Base-by-base conservation (phyloP, 306 rosid genomes). In the Styphnolobium japonicum region DNA sequence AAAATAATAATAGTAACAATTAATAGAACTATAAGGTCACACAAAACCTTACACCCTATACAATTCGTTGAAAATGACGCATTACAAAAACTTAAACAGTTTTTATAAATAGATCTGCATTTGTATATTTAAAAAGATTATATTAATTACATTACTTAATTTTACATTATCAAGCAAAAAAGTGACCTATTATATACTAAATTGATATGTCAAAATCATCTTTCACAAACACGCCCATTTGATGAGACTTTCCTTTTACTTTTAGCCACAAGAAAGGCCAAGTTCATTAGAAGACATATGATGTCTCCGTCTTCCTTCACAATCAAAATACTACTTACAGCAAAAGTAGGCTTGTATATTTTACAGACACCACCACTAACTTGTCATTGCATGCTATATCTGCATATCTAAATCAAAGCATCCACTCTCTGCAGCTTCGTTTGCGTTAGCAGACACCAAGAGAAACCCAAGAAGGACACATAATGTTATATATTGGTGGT, bases 131-230 rank as follows among this genome's bases (percentile, higher is more conserved):
- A 51, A 51, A 18, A 33, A 22, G 14, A 71, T 34, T 52, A 33
- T 18, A 7, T 5, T 31, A 33, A n/a, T 33, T 33, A 31, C 3
- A 69, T 27, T 5, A 55, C 36, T 37, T 37, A 55, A 55, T 34
- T 55, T 53, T 57, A 5, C 7, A 4, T 73, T n/a, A 40, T 57
- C 25, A 73, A 29, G 31, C 48, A 18, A 37, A n/a, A 34, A 52
- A 7, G 5, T 56, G 53, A 23, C 67, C 5, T 73, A 56, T 73
- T 22, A 19, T 25, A 25, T 42, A 25, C 14, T 37, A 57, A 56
- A 58, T 42, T 16, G 19, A 34, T 10, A 74, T 23, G 43, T 74
- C 79, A 74, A 73, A 60, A 60, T 60, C 70, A 60, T 58, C 78
- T 56, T 40, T 40, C 43, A 22, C 56, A 57, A 40, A 8, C 43